Percentiles rank a stretch among this genome's conserved stretches.
Evolutionary conservation across 257 asterid species (phyloP).

Genomic region (Lantana camara): DNA sequence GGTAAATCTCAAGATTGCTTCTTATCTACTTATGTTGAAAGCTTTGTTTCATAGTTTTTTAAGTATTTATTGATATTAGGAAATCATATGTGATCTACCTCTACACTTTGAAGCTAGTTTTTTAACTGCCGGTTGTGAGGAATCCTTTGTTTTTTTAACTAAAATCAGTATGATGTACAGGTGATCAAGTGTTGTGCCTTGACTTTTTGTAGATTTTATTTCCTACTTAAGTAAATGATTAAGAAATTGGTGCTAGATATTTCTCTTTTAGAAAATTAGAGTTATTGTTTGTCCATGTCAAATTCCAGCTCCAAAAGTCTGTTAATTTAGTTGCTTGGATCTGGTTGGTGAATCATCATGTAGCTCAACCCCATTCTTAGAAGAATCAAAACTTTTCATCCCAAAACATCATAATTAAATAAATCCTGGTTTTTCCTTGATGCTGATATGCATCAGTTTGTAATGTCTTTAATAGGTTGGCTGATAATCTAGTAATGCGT

Average conservation of each 20-base stretch:
- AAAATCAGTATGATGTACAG: conserved; percentile 9
- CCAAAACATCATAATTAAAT: no score
- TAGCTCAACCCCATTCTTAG: conserved; percentile 1
- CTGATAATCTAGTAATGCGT: no score
- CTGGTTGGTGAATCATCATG: not conserved
- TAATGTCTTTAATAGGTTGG: no score
- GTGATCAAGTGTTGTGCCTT: conserved; percentile 8
- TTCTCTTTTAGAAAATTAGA: not conserved
- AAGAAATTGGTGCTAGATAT: conserved; percentile 3
- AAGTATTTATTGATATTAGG: no score
- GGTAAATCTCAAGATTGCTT: no score
- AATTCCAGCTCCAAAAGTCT: not conserved
- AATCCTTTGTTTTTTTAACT: not conserved
- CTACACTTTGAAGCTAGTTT: no score
- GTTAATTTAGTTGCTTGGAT: not conserved
- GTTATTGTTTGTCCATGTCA: not conserved
- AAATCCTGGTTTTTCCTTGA: no score
- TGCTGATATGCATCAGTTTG: no score
- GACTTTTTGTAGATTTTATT: not conserved
- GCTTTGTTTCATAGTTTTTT: no score
- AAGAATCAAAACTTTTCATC: no score
- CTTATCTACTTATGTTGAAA: no score
- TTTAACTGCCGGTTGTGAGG: conserved; percentile 18
- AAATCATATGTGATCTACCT: no score
- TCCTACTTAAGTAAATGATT: conserved; percentile 2